Conservation (phyloP, 139 green algal species). For the Zygnema cylindricum region DNA sequence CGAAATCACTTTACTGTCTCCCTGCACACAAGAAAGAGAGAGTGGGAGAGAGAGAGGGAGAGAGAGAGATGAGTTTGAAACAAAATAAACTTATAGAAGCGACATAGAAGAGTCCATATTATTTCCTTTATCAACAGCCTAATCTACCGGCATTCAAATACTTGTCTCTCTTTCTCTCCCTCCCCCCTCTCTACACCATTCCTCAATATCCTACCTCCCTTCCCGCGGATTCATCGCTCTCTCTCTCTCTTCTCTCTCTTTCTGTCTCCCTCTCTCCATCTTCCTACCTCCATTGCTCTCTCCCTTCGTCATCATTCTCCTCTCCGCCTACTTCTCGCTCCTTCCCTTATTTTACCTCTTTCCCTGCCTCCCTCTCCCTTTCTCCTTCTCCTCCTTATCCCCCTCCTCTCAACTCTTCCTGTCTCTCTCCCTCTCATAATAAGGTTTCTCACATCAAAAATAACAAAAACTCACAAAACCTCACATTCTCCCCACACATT, state of each 20-base stretch:
- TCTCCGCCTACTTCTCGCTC: neutral
- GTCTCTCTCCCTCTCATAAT: neutral
- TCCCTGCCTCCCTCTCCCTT: neutral
- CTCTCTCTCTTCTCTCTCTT: neutral
- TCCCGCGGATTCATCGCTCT: neutral
- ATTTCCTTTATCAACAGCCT: neutral
- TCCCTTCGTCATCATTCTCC: neutral
- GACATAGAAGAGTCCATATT: neutral
- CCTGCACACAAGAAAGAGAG: neutral
- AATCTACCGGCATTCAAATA: neutral
- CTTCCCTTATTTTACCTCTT: neutral
- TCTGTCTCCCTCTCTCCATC: neutral
- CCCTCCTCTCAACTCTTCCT: neutral
- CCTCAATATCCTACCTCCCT: too few relatives aligned
- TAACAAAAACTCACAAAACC: neutral
- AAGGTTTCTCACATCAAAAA: neutral
- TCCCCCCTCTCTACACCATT: neutral
- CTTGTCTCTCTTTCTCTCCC: neutral
- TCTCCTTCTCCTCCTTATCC: neutral
- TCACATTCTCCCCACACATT: constrained; percentile 68
- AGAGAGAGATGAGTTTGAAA: too few relatives aligned
- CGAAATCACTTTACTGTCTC: too few relatives aligned
- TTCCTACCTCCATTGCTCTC: neutral
- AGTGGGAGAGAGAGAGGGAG: too few relatives aligned
- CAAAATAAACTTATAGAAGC: neutral